phyloP scores from a whole-genome alignment of 1,284 basidiomycete genomes.

The Agroathelia rolfsii region DNA sequence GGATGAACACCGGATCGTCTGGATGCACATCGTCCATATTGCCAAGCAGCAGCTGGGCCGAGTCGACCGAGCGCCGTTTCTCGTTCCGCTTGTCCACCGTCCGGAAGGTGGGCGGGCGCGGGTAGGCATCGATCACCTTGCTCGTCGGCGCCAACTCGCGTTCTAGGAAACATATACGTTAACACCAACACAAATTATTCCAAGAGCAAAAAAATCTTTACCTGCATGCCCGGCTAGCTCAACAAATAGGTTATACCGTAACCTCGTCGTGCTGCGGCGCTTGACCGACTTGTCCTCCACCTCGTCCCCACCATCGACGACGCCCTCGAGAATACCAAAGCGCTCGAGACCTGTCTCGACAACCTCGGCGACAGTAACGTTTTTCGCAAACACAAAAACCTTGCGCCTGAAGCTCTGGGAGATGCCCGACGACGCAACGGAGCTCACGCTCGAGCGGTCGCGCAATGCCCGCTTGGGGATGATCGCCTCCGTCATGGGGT shows the following conservation, averaged over 20 bases:
- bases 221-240: conserved; percentile 54
- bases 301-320: conserved; percentile 96
- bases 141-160: conserved; percentile 67
- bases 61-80: conserved; percentile 86
- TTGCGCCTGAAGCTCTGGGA: conserved; percentile 57
- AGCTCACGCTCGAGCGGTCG: conserved; percentile 35
- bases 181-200: conserved; percentile 7
- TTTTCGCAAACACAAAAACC: conserved; percentile 84
- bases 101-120: conserved; percentile 64
- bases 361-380: conserved; percentile 92
- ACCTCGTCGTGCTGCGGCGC: conserved; percentile 65
- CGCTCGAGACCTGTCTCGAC: conserved; percentile 87
- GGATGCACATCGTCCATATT: conserved; percentile 65
- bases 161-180: conserved; percentile 42
- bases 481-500: conserved; percentile 84
- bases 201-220: conserved; percentile 24
- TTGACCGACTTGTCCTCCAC: conserved; percentile 86
- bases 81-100: conserved; percentile 52
- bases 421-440: conserved; percentile 38
- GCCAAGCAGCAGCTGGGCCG: conserved; percentile 56
- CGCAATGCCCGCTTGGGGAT: conserved; percentile 67
- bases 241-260: conserved; percentile 72
- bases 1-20: conserved; percentile 83
- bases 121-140: conserved; percentile 79
- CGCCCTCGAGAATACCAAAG: conserved; percentile 90